phyloP scores from a whole-genome alignment of 306 rosid species.

The Lagenaria siceraria region DNA sequence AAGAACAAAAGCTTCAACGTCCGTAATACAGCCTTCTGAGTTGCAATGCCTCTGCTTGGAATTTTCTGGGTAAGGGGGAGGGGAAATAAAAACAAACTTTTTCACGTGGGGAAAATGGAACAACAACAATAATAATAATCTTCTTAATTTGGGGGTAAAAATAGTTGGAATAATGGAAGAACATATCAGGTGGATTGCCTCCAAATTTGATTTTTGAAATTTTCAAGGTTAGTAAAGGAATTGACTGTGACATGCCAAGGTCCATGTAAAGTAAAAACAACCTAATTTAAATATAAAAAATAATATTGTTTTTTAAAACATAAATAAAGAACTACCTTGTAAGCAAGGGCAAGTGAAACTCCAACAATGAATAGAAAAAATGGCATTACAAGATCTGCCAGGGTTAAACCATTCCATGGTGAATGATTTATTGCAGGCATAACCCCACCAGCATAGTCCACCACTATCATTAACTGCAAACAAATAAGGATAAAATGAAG shows the following conservation, averaged over 20 bases:
- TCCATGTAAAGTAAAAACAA: background rate
- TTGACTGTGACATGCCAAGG: background rate
- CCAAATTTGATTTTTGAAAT: background rate
- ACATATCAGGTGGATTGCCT: background rate
- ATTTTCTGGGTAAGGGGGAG: constrained; percentile 36
- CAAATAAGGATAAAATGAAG: background rate
- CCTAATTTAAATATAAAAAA: background rate
- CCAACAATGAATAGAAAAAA: constrained; percentile 92
- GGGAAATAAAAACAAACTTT: background rate
- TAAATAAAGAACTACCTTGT: constrained; percentile 49
- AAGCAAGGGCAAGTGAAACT: constrained; percentile 72
- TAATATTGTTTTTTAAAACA: background rate
- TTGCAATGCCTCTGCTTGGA: constrained; percentile 43
- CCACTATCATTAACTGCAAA: constrained; percentile 89
- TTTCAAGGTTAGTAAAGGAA: background rate
- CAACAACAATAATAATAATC: background rate
- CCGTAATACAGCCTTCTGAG: constrained; percentile 53
- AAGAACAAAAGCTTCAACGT: constrained; percentile 64
- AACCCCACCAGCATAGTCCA: constrained; percentile 82
- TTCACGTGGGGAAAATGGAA: background rate
- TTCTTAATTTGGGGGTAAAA: background rate
- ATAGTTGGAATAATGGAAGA: background rate
- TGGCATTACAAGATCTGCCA: constrained; percentile 95
- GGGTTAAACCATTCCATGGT: constrained; percentile 91
- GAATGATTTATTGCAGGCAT: constrained; percentile 85